phyloP scores from a whole-genome alignment of 2,329 filamentous ascomycete genomes.

The Fusarium denticulatum region DNA sequence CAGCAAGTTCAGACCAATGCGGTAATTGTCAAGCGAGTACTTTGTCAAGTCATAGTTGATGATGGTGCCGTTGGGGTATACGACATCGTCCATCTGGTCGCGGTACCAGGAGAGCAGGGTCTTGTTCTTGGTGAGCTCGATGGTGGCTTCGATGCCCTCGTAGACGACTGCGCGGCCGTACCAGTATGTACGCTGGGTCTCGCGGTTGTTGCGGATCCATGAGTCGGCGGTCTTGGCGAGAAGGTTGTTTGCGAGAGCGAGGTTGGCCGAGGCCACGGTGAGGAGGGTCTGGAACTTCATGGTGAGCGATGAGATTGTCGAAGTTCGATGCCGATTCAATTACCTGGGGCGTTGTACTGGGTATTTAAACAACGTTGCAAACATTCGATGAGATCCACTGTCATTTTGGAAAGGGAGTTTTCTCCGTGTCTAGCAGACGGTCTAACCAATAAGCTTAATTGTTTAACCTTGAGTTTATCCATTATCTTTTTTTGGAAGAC shows the following conservation, averaged over 20 bases:
- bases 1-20: constrained; percentile 62
- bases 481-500: neutral
- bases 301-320: constrained; percentile 10
- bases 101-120: constrained; percentile 57
- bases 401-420: neutral
- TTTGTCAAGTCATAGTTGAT: constrained; percentile 56
- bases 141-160: constrained; percentile 39
- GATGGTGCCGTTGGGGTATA: constrained; percentile 53
- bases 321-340: neutral
- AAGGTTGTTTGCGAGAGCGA: constrained; percentile 23
- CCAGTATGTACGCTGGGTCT: constrained; percentile 36
- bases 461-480: neutral
- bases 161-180: constrained; percentile 35
- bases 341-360: neutral
- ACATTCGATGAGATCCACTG: neutral
- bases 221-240: constrained; percentile 31
- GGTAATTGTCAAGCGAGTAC: constrained; percentile 63
- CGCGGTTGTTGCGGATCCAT: constrained; percentile 36
- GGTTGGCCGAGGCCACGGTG: constrained; percentile 28
- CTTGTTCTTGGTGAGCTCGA: constrained; percentile 54
- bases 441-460: constrained; percentile 2
- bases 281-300: constrained; percentile 37
- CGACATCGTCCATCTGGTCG: constrained; percentile 57
- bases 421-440: neutral
- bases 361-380: neutral